phyloP scores from a whole-genome alignment of 2,329 filamentous ascomycete species.

The Periconia sp. region DNA sequence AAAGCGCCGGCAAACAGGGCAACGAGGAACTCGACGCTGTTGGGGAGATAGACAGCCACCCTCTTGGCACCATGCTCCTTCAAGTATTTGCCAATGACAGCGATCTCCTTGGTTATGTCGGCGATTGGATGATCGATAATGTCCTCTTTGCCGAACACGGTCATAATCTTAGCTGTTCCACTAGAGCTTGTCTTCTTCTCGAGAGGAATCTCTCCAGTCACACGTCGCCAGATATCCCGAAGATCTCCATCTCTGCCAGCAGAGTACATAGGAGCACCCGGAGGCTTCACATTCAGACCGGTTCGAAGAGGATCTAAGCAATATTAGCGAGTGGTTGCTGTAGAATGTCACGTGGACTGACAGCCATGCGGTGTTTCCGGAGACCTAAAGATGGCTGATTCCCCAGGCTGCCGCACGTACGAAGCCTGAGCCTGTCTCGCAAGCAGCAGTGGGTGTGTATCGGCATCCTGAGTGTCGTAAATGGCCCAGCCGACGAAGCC shows the following conservation, averaged over 20 bases:
- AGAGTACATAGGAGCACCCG: slow-evolving; percentile 81
- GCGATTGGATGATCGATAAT: slow-evolving; percentile 73
- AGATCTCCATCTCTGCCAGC: slow-evolving; percentile 86
- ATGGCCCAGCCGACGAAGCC: slow-evolving; percentile 74
- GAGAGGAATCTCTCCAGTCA: slow-evolving; percentile 67
- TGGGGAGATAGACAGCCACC: slow-evolving; percentile 89
- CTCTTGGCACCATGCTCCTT: slow-evolving; percentile 71
- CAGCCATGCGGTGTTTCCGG: slow-evolving; percentile 82
- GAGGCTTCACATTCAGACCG: slow-evolving; percentile 74
- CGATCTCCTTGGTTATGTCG: slow-evolving; percentile 83
- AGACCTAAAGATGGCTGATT: slow-evolving; percentile 87
- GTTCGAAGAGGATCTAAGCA: slow-evolving; percentile 43
- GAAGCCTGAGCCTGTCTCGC: slow-evolving; percentile 82
- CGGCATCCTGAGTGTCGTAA: slow-evolving; percentile 76
- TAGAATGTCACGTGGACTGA: slow-evolving; percentile 15
- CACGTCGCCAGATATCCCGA: slow-evolving; percentile 85
- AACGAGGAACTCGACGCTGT: slow-evolving; percentile 86
- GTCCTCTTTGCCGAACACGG: slow-evolving; percentile 77
- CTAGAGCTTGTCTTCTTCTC: slow-evolving; percentile 69
- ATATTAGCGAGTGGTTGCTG: slow-evolving; percentile 23
- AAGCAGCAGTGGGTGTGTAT: slow-evolving; percentile 90
- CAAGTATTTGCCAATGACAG: slow-evolving; percentile 79
- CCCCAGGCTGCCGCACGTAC: slow-evolving; percentile 79
- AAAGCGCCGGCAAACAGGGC: slow-evolving; percentile 87
- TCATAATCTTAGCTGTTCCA: slow-evolving; percentile 75